Base-by-base conservation (phyloP, 495 filamentous ascomycete genomes). In the Parathielavia hyrcaniae region DNA sequence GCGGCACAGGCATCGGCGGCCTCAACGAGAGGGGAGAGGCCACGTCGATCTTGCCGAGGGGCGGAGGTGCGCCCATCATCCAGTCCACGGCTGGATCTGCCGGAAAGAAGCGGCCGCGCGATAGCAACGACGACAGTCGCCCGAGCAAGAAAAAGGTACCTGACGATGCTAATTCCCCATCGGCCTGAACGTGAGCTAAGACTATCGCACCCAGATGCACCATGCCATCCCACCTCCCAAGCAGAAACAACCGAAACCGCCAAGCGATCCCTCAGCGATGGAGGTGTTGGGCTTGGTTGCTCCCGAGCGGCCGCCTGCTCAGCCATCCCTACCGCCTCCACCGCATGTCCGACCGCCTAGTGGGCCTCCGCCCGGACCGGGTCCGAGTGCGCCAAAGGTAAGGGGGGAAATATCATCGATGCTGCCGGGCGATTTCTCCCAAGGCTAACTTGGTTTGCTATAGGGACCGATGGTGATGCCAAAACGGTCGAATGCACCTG, bases 271-370 rank as follows among this genome's bases (percentile, higher is more conserved):
- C 1, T 66, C 69, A 8, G 67, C 66, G 4, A 65, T 69, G 64
- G 61, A 70, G 38, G 64, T 71, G 20, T 55, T 70, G 9, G 67
- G 65, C 4, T n/a, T 71, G 41, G 61, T 50, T 1, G 67, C 67
- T 6, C 69, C 69, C 1, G 23, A 40, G 46, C 54, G 63, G 20
- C 38, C 61, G 14, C 55, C 64, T 46, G 58, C 58, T 12, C 64
- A 65, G 26, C 61, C 57, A 20, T 43, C 13, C 7, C 53, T n/a
- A 11, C n/a, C 16, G 30, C 49, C 48, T 19, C 60, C 30, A 53
- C 53, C 32, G 16, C 32, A 19, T 6, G n/a, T 14, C 30, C 35
- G 62, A 11, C 54, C 51, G 17, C 48, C 63, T 35, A 22, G 48
- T 30, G 58, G 50, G 47, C 20, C 49, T 35, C 36, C 49, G 5